Base-by-base conservation (phyloP, 2,329 filamentous ascomycete species). In the Aureobasidium sp. region DNA sequence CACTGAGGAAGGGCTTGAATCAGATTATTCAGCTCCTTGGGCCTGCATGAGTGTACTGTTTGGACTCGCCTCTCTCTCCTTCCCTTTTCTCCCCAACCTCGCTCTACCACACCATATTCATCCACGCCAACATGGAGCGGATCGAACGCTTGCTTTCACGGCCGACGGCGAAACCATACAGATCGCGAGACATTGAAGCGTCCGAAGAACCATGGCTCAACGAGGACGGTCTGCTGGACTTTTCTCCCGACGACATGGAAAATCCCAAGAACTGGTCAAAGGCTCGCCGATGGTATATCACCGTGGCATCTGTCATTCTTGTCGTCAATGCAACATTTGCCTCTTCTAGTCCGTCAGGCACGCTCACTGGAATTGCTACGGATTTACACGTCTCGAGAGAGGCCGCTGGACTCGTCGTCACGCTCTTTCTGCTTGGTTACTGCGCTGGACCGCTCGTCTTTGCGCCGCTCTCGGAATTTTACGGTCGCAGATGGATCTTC, bases 401-500 rank as follows among this genome's bases (percentile, higher is more conserved):
- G 61, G 78, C 73, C 10, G 68, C 68, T 5, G 66, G 66, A 10
- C 63, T 71, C 31, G 70, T 70, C n/a, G 64, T 70, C 10, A 71
- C 70, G 2, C 62, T 71, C 1, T 71, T 72, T 60, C 60, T 72
- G 19, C 64, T 72, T 1, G 70, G 69, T n/a, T 88, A 86, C 67
- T 81, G 85, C 21, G 77, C 79, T 2, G 84, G 84, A 0, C 83
- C 83, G 0, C 70, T 86, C 9, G 70, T 86, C 13, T 87, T 84
- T 77, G 85, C 84, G 0, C 86, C 86, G 0, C 68, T 88, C 3
- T 86, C 81, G 45, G 86, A 89, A 68, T 83, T 87, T 62, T 81
- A 81, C 61, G 84, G 85, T 9, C 77, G 85, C 15, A 74, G 79
- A 62, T 74, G 72, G 64, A 76, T 83, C 49, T 80, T 83, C 64